Percentiles rank a stretch among this genome's conserved stretches.
These are phyloP conservation scores for Cladosporium velox DNA, from an alignment of 2,329 filamentous ascomycete genomes.

Conservation along the genomic window DNA sequence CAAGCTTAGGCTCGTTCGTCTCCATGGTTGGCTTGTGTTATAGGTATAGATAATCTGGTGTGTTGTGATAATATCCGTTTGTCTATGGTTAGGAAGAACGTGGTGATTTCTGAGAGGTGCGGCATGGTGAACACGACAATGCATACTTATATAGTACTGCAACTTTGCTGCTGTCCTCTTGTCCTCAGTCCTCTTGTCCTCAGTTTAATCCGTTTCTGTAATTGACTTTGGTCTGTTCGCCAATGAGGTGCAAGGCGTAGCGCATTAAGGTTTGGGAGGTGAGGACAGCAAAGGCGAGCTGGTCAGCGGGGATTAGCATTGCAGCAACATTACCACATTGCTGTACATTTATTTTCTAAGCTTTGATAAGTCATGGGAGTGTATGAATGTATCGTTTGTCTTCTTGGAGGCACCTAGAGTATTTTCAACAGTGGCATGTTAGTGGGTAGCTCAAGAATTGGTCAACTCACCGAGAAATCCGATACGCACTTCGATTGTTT, in stretches of 20 bases:
- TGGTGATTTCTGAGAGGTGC: background rate
- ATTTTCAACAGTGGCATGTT: no score
- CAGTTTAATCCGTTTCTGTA: background rate
- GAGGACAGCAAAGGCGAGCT: background rate
- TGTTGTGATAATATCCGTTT: background rate
- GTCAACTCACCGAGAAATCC: no score
- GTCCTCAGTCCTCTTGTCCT: background rate
- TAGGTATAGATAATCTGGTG: background rate
- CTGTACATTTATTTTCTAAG: no score
- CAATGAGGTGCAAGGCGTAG: background rate
- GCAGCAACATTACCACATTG: background rate
- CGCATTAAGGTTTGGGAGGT: background rate
- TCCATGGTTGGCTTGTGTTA: background rate
- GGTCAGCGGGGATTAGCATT: background rate
- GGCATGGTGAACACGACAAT: background rate
- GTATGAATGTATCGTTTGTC: no score
- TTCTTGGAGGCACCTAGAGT: no score
- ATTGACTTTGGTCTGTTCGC: background rate
- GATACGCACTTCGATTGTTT: no score
- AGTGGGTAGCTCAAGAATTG: no score
- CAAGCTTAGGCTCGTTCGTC: background rate
- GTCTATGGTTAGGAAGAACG: background rate
- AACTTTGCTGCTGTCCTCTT: background rate
- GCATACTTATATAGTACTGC: background rate
- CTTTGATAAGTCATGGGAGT: no score